Percentiles rank a stretch among this genome's conserved stretches.
Conservation (phyloP, 805 yeast genomes). For the Metschnikowia drakensbergensis region DNA sequence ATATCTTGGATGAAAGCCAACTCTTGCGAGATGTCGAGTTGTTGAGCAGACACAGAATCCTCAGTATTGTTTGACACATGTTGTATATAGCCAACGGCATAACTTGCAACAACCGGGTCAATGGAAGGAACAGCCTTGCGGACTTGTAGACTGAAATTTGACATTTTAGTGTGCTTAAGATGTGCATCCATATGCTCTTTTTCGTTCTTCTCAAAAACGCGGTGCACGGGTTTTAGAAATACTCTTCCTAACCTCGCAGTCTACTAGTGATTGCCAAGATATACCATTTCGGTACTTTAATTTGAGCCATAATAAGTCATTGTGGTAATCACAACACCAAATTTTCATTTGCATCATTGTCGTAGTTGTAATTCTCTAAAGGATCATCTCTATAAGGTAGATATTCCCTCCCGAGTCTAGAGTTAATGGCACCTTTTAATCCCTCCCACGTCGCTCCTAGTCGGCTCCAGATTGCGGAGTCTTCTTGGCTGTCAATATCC, state of each 20-base stretch:
- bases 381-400: conserved; percentile 26
- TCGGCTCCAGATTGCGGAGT: conserved; percentile 24
- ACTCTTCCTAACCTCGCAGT: background rate
- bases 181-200: background rate
- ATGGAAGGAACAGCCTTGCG: conserved; percentile 84
- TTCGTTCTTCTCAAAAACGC: background rate
- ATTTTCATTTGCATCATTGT: conserved; percentile 34
- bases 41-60: conserved; percentile 77
- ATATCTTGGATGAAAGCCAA: conserved; percentile 62
- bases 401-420: conserved; percentile 9
- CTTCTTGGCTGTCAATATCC: background rate
- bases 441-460: conserved; percentile 25
- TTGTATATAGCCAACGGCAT: conserved; percentile 86
- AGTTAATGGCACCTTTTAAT: conserved; percentile 18
- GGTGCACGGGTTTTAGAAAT: conserved; percentile 5
- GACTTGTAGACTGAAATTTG: conserved; percentile 51
- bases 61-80: conserved; percentile 74
- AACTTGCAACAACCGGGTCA: conserved; percentile 83
- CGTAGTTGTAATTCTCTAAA: conserved; percentile 29
- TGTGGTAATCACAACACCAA: conserved; percentile 23
- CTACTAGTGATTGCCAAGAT: background rate
- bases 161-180: conserved; percentile 23
- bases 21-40: conserved; percentile 63
- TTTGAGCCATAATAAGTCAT: background rate
- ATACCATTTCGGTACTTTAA: background rate